Conservation (phyloP, 1,284 basidiomycete species). For the Psilocybe mexicana region DNA sequence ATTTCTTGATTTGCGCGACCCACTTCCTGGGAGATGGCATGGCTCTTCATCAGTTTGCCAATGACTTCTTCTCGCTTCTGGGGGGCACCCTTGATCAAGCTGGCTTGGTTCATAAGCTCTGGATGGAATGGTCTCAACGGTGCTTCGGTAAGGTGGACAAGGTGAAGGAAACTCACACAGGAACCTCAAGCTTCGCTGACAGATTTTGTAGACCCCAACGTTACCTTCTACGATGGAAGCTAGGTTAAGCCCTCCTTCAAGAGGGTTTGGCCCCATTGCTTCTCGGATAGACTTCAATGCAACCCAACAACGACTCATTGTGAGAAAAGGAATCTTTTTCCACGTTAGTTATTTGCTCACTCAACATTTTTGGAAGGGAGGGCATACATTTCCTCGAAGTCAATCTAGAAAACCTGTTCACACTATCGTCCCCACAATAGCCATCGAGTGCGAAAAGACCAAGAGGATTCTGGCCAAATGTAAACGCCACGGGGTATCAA, state of each 20-base stretch:
- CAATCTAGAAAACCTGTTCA: slow-evolving; percentile 45
- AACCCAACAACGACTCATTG: slow-evolving; percentile 51
- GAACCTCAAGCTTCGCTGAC: neutral
- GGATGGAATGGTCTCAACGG: slow-evolving; percentile 48
- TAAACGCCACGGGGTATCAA: slow-evolving; percentile 70
- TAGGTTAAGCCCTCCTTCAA: slow-evolving; percentile 41
- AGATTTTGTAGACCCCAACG: slow-evolving; percentile 25
- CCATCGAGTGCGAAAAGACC: slow-evolving; percentile 55
- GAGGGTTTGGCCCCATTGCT: slow-evolving; percentile 44
- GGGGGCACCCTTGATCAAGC: slow-evolving; percentile 40
- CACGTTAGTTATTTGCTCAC: slow-evolving; percentile 1
- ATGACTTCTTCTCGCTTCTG: slow-evolving; percentile 70
- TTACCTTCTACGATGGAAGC: slow-evolving; percentile 59
- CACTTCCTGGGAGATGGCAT: slow-evolving; percentile 81
- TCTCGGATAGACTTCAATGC: slow-evolving; percentile 58
- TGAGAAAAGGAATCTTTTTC: slow-evolving; percentile 26
- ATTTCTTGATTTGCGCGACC: slow-evolving; percentile 66
- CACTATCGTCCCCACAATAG: slow-evolving; percentile 66
- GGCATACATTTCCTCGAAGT: slow-evolving; percentile 60
- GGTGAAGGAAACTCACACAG: neutral
- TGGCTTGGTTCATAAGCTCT: slow-evolving; percentile 44
- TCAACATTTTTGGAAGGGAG: slow-evolving; percentile 47
- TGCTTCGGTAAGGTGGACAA: slow-evolving; percentile 27
- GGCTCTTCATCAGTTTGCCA: slow-evolving; percentile 73
- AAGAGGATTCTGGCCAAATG: slow-evolving; percentile 62